These are phyloP conservation scores for Lasiosphaeria miniovina DNA, from an alignment of 495 filamentous ascomycete species.

Conservation along the genomic window DNA sequence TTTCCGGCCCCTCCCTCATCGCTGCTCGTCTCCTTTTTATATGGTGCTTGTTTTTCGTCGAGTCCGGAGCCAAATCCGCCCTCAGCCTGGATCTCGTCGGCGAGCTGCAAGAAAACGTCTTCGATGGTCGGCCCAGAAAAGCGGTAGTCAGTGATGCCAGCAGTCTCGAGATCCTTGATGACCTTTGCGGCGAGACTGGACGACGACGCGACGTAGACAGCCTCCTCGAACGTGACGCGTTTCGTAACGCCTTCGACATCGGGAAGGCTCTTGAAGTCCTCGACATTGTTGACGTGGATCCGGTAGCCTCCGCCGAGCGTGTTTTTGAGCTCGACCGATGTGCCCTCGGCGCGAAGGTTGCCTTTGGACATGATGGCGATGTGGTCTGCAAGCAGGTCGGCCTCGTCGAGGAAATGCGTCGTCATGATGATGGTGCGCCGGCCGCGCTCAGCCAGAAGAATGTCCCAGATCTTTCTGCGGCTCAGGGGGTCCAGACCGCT, in stretches of 20 bases:
- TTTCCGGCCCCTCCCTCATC: constrained; percentile 26
- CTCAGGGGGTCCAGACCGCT: constrained; percentile 79
- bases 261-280: constrained; percentile 43
- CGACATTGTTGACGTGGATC: constrained; percentile 61
- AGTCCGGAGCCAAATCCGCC: constrained; percentile 12
- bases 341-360: constrained; percentile 64
- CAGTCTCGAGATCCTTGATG: constrained; percentile 62
- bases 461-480: constrained; percentile 85
- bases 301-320: constrained; percentile 71
- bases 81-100: constrained; percentile 59
- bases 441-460: constrained; percentile 75
- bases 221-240: constrained; percentile 62
- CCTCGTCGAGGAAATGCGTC: constrained; percentile 81
- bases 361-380: constrained; percentile 77
- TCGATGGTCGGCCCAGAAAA: constrained; percentile 83
- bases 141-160: constrained; percentile 64
- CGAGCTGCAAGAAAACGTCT: constrained; percentile 81
- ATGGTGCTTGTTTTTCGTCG: constrained; percentile 26
- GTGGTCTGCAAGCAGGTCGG: constrained; percentile 70
- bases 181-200: constrained; percentile 62
- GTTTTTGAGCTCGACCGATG: constrained; percentile 74
- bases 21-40: constrained; percentile 20
- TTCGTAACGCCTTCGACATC: constrained; percentile 53
- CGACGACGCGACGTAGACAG: constrained; percentile 62
- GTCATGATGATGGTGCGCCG: constrained; percentile 76